phyloP scores from a whole-genome alignment of 2,329 filamentous ascomycete species.

The Aspergillus ustus region DNA sequence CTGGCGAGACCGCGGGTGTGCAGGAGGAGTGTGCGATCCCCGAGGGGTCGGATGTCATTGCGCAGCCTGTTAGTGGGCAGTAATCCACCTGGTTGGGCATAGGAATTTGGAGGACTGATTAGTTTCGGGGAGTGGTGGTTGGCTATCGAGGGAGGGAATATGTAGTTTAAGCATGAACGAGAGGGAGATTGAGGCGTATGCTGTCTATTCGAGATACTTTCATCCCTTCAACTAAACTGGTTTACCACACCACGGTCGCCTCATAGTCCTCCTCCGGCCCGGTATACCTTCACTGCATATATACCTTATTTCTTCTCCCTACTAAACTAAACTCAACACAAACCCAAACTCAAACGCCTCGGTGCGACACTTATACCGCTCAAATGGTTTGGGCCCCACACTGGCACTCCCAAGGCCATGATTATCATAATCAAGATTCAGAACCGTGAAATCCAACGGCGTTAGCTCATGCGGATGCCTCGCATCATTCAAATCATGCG shows the following conservation, averaged over 20 bases:
- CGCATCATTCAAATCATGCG: slow-evolving; percentile 60
- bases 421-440: slow-evolving; percentile 37
- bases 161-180: too few relatives aligned
- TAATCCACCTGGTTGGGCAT: too few relatives aligned
- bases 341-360: slow-evolving; percentile 13
- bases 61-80: neutral
- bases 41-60: neutral
- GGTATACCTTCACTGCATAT: too few relatives aligned
- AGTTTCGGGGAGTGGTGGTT: too few relatives aligned
- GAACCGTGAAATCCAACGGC: slow-evolving; percentile 24
- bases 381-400: slow-evolving; percentile 9
- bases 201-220: too few relatives aligned
- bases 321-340: slow-evolving; percentile 4
- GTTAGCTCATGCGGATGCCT: slow-evolving; percentile 67
- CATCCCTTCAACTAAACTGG: too few relatives aligned
- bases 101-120: too few relatives aligned
- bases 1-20: neutral
- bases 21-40: neutral
- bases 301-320: neutral
- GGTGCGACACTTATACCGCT: slow-evolving; percentile 7
- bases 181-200: too few relatives aligned
- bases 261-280: too few relatives aligned
- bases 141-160: too few relatives aligned
- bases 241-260: too few relatives aligned
- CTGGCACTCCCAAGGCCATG: slow-evolving; percentile 36